These are phyloP conservation scores for Clohesyomyces aquaticus DNA, from an alignment of 495 filamentous ascomycete genomes.

Conservation along the genomic window DNA sequence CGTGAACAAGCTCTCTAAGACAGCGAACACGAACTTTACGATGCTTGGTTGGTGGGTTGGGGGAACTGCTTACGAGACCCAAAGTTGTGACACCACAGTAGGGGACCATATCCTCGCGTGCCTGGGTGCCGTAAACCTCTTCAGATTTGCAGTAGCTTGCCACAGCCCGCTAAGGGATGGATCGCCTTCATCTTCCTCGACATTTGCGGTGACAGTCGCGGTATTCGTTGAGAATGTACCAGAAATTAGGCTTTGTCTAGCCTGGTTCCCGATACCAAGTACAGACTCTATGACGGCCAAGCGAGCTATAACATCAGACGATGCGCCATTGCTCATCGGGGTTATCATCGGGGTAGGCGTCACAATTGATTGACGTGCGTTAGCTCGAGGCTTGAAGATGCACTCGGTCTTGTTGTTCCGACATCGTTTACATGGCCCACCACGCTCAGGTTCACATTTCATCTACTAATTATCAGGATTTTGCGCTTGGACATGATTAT, in stretches of 20 bases:
- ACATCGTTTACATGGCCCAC: slow-evolving; percentile 5
- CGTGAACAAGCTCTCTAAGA: no score
- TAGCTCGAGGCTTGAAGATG: slow-evolving; percentile 9
- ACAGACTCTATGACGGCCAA: background rate
- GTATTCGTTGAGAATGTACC: background rate
- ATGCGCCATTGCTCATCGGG: no score
- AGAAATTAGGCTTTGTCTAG: background rate
- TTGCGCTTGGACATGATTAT: background rate
- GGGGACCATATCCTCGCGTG: slow-evolving; percentile 1
- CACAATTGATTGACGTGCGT: background rate
- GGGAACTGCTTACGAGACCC: background rate
- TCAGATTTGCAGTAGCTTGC: slow-evolving; percentile 7
- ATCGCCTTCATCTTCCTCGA: slow-evolving; percentile 7
- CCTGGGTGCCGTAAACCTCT: background rate
- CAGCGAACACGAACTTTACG: no score
- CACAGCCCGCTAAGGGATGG: slow-evolving; percentile 8
- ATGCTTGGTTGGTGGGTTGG: no score
- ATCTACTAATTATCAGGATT: background rate
- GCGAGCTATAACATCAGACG: background rate
- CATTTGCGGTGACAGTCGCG: background rate
- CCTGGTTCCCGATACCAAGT: background rate
- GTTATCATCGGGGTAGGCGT: no score
- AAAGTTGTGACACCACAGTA: slow-evolving; percentile 2
- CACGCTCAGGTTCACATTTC: slow-evolving; percentile 5
- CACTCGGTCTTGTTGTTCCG: slow-evolving; percentile 5